phyloP scores from a whole-genome alignment of 148 eudicot genomes.

The Pharnaceum exiguum region DNA sequence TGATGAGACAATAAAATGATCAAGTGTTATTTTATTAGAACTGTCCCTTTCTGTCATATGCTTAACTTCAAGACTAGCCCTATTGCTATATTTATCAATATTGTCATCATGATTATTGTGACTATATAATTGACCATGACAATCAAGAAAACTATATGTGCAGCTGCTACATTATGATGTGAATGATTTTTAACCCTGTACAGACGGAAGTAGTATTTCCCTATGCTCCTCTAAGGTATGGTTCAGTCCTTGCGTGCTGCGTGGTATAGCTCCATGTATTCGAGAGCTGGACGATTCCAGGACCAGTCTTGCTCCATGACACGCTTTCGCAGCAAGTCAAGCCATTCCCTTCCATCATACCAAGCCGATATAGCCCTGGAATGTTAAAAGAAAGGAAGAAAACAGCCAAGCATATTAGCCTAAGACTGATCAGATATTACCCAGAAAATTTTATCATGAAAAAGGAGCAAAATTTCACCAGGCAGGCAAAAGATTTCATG shows the following conservation, averaged over 20 bases:
- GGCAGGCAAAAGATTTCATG: no score
- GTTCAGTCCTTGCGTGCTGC: constrained; percentile 62
- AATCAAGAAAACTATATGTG: background rate
- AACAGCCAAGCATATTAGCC: background rate
- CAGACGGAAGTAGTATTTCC: constrained; percentile 15
- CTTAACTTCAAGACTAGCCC: constrained; percentile 10
- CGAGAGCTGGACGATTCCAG: constrained; percentile 95
- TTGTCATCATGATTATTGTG: constrained; percentile 13
- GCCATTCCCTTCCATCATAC: constrained; percentile 74
- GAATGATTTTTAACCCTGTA: constrained; percentile 30
- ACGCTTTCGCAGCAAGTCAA: constrained; percentile 64
- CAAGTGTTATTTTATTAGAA: background rate
- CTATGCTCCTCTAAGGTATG: background rate
- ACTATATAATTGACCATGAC: no score
- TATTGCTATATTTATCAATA: background rate
- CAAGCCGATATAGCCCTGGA: constrained; percentile 84
- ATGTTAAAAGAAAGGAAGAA: background rate
- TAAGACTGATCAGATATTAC: no score
- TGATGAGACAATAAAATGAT: background rate
- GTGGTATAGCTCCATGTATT: constrained; percentile 85
- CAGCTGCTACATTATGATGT: constrained; percentile 7
- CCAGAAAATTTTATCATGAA: no score
- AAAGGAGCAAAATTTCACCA: no score
- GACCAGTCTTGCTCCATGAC: constrained; percentile 99
- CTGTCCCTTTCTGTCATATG: constrained; percentile 12